Conservation (phyloP, 306 rosid genomes). For the Biancaea sappan region DNA sequence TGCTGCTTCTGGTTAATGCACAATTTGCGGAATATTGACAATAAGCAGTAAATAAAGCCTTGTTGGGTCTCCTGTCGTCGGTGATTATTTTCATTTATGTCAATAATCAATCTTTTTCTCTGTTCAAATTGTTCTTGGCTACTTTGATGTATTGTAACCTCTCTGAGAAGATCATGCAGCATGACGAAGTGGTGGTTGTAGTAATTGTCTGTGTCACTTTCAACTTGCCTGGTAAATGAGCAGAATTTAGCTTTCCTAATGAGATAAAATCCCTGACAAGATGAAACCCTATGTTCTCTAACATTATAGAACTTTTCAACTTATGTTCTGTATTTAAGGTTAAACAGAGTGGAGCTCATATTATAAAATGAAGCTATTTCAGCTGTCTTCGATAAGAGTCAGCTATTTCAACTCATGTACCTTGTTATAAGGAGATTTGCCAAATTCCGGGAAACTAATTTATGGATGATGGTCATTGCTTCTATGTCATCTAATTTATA, state of each 20-base stretch:
- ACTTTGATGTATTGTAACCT: conserved; percentile 53
- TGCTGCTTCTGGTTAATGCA: conserved; percentile 29
- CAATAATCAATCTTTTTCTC: conserved; percentile 55
- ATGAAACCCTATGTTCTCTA: background rate
- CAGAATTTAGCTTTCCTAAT: conserved; percentile 12
- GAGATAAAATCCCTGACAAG: background rate
- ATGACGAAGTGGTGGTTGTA: conserved; percentile 54
- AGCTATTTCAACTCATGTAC: conserved; percentile 44
- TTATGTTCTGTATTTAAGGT: background rate
- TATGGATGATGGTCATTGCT: conserved; percentile 37
- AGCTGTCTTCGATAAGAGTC: background rate
- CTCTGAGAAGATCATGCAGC: conserved; percentile 65
- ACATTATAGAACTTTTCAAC: background rate
- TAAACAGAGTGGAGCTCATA: background rate
- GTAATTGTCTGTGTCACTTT: conserved; percentile 38
- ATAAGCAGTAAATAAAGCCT: conserved; percentile 20
- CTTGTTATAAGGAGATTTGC: conserved; percentile 50
- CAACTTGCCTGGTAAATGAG: conserved; percentile 50
- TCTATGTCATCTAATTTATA: conserved; percentile 46
- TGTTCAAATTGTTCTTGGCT: conserved; percentile 36
- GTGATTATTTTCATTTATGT: conserved; percentile 37
- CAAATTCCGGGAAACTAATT: conserved; percentile 46
- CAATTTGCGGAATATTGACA: conserved; percentile 45
- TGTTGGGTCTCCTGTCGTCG: conserved; percentile 32
- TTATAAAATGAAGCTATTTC: background rate